phyloP scores from a whole-genome alignment of 495 filamentous ascomycete genomes.

The Hyaloscypha hepaticicola region DNA sequence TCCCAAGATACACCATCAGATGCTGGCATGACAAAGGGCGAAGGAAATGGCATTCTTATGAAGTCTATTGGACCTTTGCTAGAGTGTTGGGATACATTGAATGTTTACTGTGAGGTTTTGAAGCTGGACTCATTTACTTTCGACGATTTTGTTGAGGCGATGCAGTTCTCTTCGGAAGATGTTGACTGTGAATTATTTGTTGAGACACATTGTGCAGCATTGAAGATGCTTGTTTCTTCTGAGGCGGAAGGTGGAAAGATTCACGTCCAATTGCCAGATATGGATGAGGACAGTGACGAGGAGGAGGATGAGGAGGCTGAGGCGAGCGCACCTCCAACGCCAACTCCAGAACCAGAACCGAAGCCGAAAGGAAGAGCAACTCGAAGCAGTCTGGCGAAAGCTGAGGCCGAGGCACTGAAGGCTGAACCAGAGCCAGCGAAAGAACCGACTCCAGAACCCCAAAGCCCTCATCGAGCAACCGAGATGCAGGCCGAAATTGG shows the following conservation, averaged over 20 bases:
- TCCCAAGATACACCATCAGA: constrained; percentile 55
- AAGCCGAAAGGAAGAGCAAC: constrained; percentile 70
- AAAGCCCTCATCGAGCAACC: constrained; percentile 63
- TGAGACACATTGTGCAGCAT: constrained; percentile 86
- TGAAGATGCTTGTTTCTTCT: constrained; percentile 82
- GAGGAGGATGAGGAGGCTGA: constrained; percentile 61
- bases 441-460: constrained; percentile 37
- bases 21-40: constrained; percentile 31
- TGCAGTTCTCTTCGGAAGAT: constrained; percentile 75
- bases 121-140: constrained; percentile 95
- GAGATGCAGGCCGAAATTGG: constrained; percentile 71
- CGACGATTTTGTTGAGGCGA: constrained; percentile 89
- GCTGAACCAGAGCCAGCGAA: constrained; percentile 51
- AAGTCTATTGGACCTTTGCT: constrained; percentile 76
- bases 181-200: constrained; percentile 83
- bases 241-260: constrained; percentile 74
- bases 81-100: constrained; percentile 93
- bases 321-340: constrained; percentile 50
- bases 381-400: constrained; percentile 78
- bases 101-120: constrained; percentile 92
- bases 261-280: constrained; percentile 73
- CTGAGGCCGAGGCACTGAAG: constrained; percentile 64
- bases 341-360: constrained; percentile 62
- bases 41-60: constrained; percentile 64
- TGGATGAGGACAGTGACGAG: constrained; percentile 66